Conservation (phyloP, 139 green algal genomes). For the Auxenochlorella protothecoides region DNA sequence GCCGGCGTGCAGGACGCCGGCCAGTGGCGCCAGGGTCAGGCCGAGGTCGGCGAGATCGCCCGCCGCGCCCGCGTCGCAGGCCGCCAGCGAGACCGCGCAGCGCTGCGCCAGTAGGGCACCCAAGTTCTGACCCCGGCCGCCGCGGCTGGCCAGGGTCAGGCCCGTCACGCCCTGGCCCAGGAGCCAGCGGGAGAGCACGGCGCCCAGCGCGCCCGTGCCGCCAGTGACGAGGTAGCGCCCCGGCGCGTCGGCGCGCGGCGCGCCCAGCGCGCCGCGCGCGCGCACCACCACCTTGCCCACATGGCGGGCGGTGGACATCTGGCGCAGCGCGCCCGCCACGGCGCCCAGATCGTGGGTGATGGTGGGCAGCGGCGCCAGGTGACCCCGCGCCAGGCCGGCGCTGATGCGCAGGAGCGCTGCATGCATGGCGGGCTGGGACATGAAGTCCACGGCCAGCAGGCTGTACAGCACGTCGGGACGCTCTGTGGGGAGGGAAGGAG, state of each 20-base stretch:
- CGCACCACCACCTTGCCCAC: slow-evolving; percentile 79
- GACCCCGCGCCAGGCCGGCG: slow-evolving; percentile 27
- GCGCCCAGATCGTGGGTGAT: slow-evolving; percentile 28
- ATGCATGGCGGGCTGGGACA: slow-evolving; percentile 49
- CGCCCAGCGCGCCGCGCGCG: not conserved
- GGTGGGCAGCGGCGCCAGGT: slow-evolving; percentile 38
- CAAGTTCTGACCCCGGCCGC: slow-evolving; percentile 30
- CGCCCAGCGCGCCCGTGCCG: slow-evolving; percentile 33
- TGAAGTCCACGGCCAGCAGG: slow-evolving; percentile 79
- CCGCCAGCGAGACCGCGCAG: not conserved
- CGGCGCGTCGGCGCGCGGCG: not conserved
- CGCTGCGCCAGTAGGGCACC: slow-evolving; percentile 25
- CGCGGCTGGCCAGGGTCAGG: slow-evolving; percentile 33
- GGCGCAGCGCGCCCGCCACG: slow-evolving; percentile 55
- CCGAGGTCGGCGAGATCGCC: not conserved
- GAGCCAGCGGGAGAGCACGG: slow-evolving; percentile 55
- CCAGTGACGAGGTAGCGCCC: slow-evolving; percentile 21
- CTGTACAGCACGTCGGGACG: slow-evolving; percentile 62
- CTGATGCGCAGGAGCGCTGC: slow-evolving; percentile 20
- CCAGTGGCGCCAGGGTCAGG: slow-evolving; percentile 15
- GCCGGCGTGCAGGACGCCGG: slow-evolving; percentile 49
- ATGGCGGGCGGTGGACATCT: slow-evolving; percentile 71
- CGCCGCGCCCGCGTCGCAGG: slow-evolving; percentile 7
- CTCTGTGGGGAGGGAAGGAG: slow-evolving; percentile 26
- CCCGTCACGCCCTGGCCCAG: slow-evolving; percentile 9